Evolutionary conservation across 331 rosid genomes (phyloP).

Genomic region (Quercus tomentella): DNA sequence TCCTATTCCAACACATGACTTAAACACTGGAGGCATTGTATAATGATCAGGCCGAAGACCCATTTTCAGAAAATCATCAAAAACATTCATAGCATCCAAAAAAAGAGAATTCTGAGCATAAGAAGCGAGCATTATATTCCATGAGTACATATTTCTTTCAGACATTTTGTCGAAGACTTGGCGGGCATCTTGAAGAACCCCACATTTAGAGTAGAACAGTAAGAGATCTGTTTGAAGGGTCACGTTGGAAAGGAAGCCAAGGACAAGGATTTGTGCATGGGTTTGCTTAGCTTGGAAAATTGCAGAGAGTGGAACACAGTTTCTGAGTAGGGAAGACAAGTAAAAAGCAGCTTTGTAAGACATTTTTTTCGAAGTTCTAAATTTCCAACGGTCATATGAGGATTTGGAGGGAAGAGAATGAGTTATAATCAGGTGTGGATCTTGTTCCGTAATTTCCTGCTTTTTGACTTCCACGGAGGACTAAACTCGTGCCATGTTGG

Average conservation of each 20-base stretch:
- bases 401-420: background rate
- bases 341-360: background rate
- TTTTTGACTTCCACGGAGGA: background rate
- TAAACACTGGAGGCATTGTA: constrained; percentile 53
- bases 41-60: constrained; percentile 56
- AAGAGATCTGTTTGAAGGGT: constrained; percentile 61
- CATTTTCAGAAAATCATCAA: constrained; percentile 21
- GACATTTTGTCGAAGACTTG: constrained; percentile 54
- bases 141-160: constrained; percentile 58
- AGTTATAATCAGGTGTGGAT: background rate
- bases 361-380: constrained; percentile 4
- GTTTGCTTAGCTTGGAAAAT: constrained; percentile 44
- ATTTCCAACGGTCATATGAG: background rate
- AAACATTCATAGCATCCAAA: constrained; percentile 30
- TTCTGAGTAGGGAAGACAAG: constrained; percentile 52
- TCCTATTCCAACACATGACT: constrained; percentile 33
- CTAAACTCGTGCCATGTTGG: background rate
- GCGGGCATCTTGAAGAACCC: constrained; percentile 36
- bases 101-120: constrained; percentile 26
- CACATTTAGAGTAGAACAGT: constrained; percentile 35
- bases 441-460: background rate
- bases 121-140: constrained; percentile 67
- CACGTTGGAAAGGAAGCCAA: constrained; percentile 41
- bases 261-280: constrained; percentile 49
- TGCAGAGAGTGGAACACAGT: constrained; percentile 14